Conservation (phyloP, 805 yeast genomes). For the Pichia pseudocactophila region DNA sequence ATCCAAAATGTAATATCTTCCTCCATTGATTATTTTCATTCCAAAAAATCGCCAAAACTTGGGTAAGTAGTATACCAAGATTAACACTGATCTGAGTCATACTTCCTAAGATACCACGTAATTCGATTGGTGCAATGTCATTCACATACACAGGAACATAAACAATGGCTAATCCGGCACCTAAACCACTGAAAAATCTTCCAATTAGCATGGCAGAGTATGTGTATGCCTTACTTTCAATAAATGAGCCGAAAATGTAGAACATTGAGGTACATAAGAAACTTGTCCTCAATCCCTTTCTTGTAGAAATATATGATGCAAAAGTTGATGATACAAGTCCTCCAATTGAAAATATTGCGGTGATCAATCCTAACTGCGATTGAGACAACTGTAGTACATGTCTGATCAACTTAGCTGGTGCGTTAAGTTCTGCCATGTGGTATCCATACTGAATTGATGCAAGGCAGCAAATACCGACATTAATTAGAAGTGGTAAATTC, state of each 20-base stretch:
- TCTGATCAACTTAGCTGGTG: slow-evolving; percentile 61
- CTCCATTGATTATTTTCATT: slow-evolving; percentile 69
- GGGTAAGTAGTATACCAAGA: slow-evolving; percentile 76
- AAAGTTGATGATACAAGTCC: slow-evolving; percentile 68
- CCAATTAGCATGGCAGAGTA: slow-evolving; percentile 47
- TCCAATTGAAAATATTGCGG: slow-evolving; percentile 76
- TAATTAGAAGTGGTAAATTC: slow-evolving; percentile 26
- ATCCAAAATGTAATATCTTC: slow-evolving; percentile 52
- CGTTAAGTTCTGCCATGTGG: slow-evolving; percentile 91
- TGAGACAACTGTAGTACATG: slow-evolving; percentile 21
- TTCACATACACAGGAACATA: slow-evolving; percentile 74
- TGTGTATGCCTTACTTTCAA: slow-evolving; percentile 44
- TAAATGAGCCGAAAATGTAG: slow-evolving; percentile 52
- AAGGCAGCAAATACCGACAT: slow-evolving; percentile 54
- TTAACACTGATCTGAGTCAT: slow-evolving; percentile 85
- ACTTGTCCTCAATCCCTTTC: slow-evolving; percentile 52
- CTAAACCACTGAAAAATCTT: slow-evolving; percentile 71
- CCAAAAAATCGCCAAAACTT: slow-evolving; percentile 60
- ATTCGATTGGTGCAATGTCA: slow-evolving; percentile 63
- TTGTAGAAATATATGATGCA: slow-evolving; percentile 58
- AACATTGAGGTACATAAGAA: slow-evolving; percentile 43
- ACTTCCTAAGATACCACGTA: slow-evolving; percentile 76
- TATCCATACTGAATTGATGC: slow-evolving; percentile 88
- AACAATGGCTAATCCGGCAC: slow-evolving; percentile 83
- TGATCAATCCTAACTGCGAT: slow-evolving; percentile 58